phyloP scores from a whole-genome alignment of 768 basidiomycete genomes.

The Amanita pseudoporphyria region DNA sequence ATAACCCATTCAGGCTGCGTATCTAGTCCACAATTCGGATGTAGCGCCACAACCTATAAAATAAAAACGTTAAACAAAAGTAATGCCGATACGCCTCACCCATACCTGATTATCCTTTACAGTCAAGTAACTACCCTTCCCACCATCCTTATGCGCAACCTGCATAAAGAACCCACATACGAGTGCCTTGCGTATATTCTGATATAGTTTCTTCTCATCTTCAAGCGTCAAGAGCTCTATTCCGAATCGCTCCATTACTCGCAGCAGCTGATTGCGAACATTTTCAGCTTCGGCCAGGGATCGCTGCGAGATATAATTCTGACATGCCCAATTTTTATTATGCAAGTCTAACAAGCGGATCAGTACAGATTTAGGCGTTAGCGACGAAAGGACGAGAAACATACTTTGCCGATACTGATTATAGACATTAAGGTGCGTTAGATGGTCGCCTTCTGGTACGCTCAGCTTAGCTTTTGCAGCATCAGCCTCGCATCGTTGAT shows the following conservation, averaged over 20 bases:
- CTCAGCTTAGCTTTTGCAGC: constrained; percentile 81
- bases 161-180: constrained; percentile 99
- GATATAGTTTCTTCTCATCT: constrained; percentile 64
- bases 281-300: constrained; percentile 69
- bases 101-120: constrained; percentile 96
- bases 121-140: constrained; percentile 81
- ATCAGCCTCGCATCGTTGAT: constrained; percentile 85
- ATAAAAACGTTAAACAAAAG: neutral
- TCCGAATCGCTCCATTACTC: constrained; percentile 88
- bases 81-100: constrained; percentile 14
- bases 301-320: constrained; percentile 70
- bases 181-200: constrained; percentile 72
- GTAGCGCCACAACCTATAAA: constrained; percentile 57
- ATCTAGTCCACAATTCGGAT: constrained; percentile 84
- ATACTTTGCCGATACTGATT: constrained; percentile 79
- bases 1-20: constrained; percentile 69
- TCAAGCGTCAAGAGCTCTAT: constrained; percentile 53
- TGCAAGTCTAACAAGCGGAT: constrained; percentile 39
- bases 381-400: constrained; percentile 14
- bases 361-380: neutral
- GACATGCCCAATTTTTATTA: constrained; percentile 88
- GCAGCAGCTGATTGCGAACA: constrained; percentile 79
- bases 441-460: constrained; percentile 94
- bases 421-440: constrained; percentile 89
- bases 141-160: constrained; percentile 82